Conservation (phyloP, 805 yeast genomes). For the Vanderwaltozyma tropicalis region DNA sequence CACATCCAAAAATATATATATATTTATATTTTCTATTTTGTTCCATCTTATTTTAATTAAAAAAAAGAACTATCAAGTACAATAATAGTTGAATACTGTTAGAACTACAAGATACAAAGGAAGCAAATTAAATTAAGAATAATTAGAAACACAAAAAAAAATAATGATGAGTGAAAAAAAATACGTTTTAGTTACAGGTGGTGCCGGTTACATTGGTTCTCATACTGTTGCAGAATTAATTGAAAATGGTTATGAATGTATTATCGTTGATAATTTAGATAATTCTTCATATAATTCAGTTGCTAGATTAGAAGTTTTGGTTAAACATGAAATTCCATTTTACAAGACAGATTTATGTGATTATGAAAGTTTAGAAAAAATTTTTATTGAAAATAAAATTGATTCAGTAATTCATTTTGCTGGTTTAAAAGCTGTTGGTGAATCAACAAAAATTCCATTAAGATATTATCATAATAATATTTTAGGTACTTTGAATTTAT, state of each 20-base stretch:
- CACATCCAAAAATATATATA: no score
- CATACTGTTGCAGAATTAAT: slow-evolving; percentile 62
- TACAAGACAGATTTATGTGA: slow-evolving; percentile 49
- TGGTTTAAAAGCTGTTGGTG: slow-evolving; percentile 77
- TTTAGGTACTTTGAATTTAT: slow-evolving; percentile 48
- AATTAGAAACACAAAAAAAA: not conserved
- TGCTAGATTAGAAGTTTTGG: slow-evolving; percentile 47
- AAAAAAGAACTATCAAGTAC: no score
- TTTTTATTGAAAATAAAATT: slow-evolving; percentile 41
- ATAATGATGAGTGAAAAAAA: slow-evolving; percentile 15
- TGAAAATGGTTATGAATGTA: slow-evolving; percentile 53
- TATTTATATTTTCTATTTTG: no score
- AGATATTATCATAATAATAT: slow-evolving; percentile 61
- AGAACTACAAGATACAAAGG: no score
- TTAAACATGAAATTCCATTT: slow-evolving; percentile 41
- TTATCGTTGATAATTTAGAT: slow-evolving; percentile 60
- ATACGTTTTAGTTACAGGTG: slow-evolving; percentile 63
- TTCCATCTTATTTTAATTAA: no score
- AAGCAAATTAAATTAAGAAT: not conserved
- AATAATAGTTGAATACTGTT: no score
- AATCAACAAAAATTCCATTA: slow-evolving; percentile 57
- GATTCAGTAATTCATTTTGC: slow-evolving; percentile 68
- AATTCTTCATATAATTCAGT: slow-evolving; percentile 62
- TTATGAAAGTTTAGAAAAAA: slow-evolving; percentile 34
- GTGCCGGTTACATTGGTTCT: slow-evolving; percentile 81